Evolutionary conservation across 371 early-diverging fungal species (phyloP), one percentile per base, ranked within the genome.

Genomic region (Haplosporangium sp.): DNA sequence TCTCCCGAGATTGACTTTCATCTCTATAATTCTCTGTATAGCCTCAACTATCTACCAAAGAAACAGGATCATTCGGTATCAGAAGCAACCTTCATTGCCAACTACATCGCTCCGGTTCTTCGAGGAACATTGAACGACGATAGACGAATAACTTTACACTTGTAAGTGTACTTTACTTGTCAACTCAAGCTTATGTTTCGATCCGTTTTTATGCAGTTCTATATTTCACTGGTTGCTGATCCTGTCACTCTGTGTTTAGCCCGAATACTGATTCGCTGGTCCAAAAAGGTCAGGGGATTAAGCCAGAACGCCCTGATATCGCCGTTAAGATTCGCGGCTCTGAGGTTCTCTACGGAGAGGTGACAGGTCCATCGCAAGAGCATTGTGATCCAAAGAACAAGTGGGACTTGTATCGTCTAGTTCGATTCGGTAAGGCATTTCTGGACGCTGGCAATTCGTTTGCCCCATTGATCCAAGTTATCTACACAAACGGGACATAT

Each of bases 311-410:
- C 1, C 64, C 71, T 5, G 71, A 70, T 41, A 64, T 64, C 50
- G 29, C 64, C 46, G 64, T 60, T 11, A 70, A 70, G 43, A 40
- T 37, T 1, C 53, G 54, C 46, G 54, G 36, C 37, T 4, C 47
- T 6, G 67, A 72, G 47, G 48, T 66, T n/a, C 21, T 72, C 0
- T 72, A 53, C 20, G 73, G 66, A n/a, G 73, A 72, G 43, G 62
- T 62, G 10, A 72, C 66, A 14, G 73, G 73, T 0, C 21, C 53
- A 41, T 56, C 58, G 20, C 73, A 72, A 36, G 62, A 62, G 18
- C 29, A 72, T 20, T 41, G 7, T n/a, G 43, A 47, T 14, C 23
- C 55, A 43, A 61, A 70, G 46, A 70, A 70, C 48, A 63, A 55
- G 20, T 70, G 64, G 64, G 64, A 55, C 37, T 21, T 50, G 5